These are phyloP conservation scores for Termitomyces sp. DNA, from an alignment of 768 basidiomycete genomes.

Conservation along the genomic window DNA sequence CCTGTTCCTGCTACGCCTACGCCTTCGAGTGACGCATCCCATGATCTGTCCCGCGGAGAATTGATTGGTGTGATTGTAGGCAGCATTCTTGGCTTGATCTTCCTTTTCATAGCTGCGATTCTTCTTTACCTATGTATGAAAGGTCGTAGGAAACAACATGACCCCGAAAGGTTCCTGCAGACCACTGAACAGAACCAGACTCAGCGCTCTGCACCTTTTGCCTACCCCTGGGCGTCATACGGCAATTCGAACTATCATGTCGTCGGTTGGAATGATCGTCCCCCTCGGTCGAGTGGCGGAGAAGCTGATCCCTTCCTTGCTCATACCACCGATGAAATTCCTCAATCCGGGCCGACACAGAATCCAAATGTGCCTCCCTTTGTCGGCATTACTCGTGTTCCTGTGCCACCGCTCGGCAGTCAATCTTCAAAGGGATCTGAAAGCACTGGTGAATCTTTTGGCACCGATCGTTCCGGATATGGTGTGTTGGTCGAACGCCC, in stretches of 20 bases:
- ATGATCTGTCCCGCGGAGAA: constrained; percentile 31
- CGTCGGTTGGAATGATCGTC: constrained; percentile 51
- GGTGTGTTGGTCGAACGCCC: constrained; percentile 38
- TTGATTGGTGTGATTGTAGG: constrained; percentile 57
- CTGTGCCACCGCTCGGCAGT: constrained; percentile 31
- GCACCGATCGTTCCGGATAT: constrained; percentile 40
- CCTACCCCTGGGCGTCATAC: neutral
- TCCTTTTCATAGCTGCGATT: constrained; percentile 49
- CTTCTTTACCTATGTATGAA: constrained; percentile 42
- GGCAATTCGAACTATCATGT: constrained; percentile 21
- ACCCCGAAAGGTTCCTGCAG: constrained; percentile 11
- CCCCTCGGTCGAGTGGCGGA: constrained; percentile 65
- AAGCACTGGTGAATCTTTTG: constrained; percentile 31
- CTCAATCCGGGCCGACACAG: constrained; percentile 13
- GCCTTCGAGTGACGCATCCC: constrained; percentile 3
- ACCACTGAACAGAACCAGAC: neutral
- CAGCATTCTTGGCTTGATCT: constrained; percentile 53
- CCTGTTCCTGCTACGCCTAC: constrained; percentile 8
- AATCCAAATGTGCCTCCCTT: constrained; percentile 18
- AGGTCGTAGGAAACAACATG: constrained; percentile 36
- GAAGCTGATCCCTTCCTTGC: constrained; percentile 64
- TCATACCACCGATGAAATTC: constrained; percentile 20
- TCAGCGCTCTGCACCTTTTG: neutral
- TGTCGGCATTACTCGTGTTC: constrained; percentile 33
- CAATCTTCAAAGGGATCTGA: constrained; percentile 35